Base-by-base conservation (phyloP, 1,139 yeast species). In the Geotrichum europaeum region DNA sequence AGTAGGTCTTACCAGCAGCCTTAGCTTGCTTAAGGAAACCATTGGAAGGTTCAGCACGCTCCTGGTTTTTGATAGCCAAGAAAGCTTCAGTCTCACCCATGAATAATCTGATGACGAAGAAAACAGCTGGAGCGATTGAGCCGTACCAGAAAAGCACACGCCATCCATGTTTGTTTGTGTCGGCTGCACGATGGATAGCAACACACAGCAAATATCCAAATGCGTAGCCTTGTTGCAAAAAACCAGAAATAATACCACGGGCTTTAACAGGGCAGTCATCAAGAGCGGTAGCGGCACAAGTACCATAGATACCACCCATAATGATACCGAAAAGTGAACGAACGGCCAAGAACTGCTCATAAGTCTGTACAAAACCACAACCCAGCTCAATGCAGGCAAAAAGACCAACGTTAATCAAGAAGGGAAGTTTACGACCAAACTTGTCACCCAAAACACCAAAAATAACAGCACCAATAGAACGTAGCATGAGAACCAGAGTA, bases 71-170 rank as follows among this genome's bases (percentile, higher is more conserved):
- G 66, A 66, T 72, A 18, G 70, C 70, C 49, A 73, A 75, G 73
- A 79, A 85, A 15, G 81, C 79, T 57, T 83, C 82, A 9, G 88
- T 84, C 69, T 85, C 89, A 24, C 88, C 88, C 40, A 84, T 75
- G 28, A 69, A 62, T 60, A 79, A 64, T 72, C 91, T 80, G 45
- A 75, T 66, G 59, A 82, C 78, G 65, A 86, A 79, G 24, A 85
- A 71, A 51, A 82, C 80, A 34, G 87, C 85, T 13, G 86, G 81
- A 32, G 92, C 88, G 30, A 94, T 84, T 2, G 9, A 28, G 57
- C 88, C 83, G 68, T 89, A 87, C 91, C 95, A 88, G 73, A 85
- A 86, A 65, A 88, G 77, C 1, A 90, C 81, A 70, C 95, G 80
- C 96, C 96, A 89, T 0, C 82, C 80, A 66, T 83, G 81, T 1